Evolutionary conservation across 768 basidiomycete species (phyloP).

Genomic region (Suillus decipiens): DNA sequence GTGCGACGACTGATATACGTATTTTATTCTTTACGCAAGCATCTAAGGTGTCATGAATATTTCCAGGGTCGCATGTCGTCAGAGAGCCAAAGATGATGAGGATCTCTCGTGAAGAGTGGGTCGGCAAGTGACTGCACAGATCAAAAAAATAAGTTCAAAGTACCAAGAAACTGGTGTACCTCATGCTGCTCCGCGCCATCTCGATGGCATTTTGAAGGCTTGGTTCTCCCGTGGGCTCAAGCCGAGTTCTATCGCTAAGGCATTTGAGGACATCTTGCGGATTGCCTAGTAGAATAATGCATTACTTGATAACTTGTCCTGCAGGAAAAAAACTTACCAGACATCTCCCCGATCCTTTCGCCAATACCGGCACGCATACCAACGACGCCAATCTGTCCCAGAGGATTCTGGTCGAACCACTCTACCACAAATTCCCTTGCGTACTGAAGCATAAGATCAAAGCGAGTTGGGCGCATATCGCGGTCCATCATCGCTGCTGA

Average conservation of each 20-base stretch:
- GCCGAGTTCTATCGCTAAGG: slow-evolving; percentile 81
- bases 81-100: slow-evolving; percentile 92
- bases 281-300: slow-evolving; percentile 60
- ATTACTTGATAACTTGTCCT: slow-evolving; percentile 5
- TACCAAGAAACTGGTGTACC: slow-evolving; percentile 44
- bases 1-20: slow-evolving; percentile 89
- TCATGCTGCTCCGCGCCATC: slow-evolving; percentile 93
- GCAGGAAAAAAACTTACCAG: slow-evolving; percentile 56
- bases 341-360: slow-evolving; percentile 89
- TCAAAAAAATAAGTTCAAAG: slow-evolving; percentile 13
- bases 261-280: slow-evolving; percentile 93
- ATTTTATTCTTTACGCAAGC: slow-evolving; percentile 80
- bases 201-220: slow-evolving; percentile 97
- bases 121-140: slow-evolving; percentile 82
- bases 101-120: slow-evolving; percentile 95
- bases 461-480: slow-evolving; percentile 93
- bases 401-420: slow-evolving; percentile 99
- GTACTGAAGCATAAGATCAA: slow-evolving; percentile 88
- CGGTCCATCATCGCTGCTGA: slow-evolving; percentile 92
- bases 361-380: slow-evolving; percentile 91
- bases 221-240: slow-evolving; percentile 91
- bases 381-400: slow-evolving; percentile 95
- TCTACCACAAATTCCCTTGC: slow-evolving; percentile 89
- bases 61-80: slow-evolving; percentile 96
- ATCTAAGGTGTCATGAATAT: slow-evolving; percentile 94